Conservation (phyloP, 2,329 filamentous ascomycete genomes). For the Aspergillus floridensis region DNA sequence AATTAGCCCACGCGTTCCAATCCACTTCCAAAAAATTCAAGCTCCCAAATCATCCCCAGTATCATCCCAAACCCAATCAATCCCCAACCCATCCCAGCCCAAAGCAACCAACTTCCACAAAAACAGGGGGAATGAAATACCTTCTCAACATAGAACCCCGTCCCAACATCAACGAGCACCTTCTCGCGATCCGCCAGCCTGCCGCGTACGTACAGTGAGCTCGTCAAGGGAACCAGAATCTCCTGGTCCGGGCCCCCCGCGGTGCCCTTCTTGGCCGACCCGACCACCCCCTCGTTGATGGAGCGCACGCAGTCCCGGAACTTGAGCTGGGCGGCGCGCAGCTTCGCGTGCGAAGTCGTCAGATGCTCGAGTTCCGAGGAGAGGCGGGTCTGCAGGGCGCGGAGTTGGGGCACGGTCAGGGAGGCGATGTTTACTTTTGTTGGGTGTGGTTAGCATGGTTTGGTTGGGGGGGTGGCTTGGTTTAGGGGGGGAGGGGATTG, state of each 20-base stretch:
- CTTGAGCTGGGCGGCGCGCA: constrained; percentile 84
- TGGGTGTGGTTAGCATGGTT: neutral
- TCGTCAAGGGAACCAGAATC: constrained; percentile 90
- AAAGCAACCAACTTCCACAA: neutral
- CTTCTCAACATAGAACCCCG: constrained; percentile 94
- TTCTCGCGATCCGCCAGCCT: constrained; percentile 69
- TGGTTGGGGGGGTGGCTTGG: neutral
- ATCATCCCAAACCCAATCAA: neutral
- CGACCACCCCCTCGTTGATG: constrained; percentile 60
- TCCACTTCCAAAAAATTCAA: too few species aligned
- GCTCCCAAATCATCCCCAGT: too few species aligned
- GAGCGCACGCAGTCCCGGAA: constrained; percentile 86
- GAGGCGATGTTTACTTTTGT: constrained; percentile 64
- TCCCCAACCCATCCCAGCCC: neutral
- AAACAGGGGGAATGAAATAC: constrained; percentile 38
- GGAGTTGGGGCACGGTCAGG: constrained; percentile 80
- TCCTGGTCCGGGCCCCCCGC: constrained; percentile 30
- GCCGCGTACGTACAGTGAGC: constrained; percentile 89
- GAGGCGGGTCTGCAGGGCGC: constrained; percentile 90
- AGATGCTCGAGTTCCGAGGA: constrained; percentile 95
- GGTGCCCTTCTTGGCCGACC: constrained; percentile 34
- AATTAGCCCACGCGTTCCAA: too few species aligned
- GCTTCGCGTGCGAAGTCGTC: constrained; percentile 81
- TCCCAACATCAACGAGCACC: constrained; percentile 89
- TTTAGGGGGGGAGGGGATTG: neutral